Evolutionary conservation across 257 asterid species (phyloP).

Genomic region (Eucommia ulmoides): DNA sequence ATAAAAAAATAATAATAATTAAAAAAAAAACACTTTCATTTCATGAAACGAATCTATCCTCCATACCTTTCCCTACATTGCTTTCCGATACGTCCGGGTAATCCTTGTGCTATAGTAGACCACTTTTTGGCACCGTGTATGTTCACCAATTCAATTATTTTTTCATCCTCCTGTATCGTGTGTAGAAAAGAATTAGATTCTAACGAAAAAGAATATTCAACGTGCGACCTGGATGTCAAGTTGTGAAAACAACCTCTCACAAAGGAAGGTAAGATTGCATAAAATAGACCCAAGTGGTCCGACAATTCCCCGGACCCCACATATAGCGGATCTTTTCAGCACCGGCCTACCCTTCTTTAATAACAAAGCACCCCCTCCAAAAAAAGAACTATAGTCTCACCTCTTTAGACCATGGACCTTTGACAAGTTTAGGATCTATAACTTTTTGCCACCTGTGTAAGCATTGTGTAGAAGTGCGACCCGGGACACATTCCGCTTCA

Average conservation of each 20-base stretch:
- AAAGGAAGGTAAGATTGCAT: not conserved
- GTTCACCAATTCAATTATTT: constrained; percentile 56
- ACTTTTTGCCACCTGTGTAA: constrained; percentile 98
- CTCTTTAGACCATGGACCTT: constrained; percentile 98
- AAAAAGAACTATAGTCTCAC: constrained; percentile 24
- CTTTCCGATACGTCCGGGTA: constrained; percentile 97
- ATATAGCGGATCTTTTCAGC: no score
- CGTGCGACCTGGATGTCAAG: not conserved
- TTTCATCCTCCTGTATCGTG: constrained; percentile 69
- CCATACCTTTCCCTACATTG: constrained; percentile 91
- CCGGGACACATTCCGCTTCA: constrained; percentile 96
- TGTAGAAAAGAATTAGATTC: not conserved
- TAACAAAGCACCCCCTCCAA: constrained; percentile 12
- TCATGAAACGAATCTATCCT: not conserved
- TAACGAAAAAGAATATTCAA: no score
- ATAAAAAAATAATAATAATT: constrained; percentile 2
- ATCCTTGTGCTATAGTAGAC: constrained; percentile 91
- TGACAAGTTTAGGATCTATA: constrained; percentile 87
- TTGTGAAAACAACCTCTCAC: not conserved
- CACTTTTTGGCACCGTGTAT: constrained; percentile 85
- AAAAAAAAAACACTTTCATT: not conserved
- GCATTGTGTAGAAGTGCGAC: constrained; percentile 84
- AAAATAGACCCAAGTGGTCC: not conserved
- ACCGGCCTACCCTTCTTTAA: no score
- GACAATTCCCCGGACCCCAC: not conserved